Evolutionary conservation across 2,329 filamentous ascomycete species (phyloP), one percentile per base, ranked within the genome.

Genomic region (Fusarium verticillioides): DNA sequence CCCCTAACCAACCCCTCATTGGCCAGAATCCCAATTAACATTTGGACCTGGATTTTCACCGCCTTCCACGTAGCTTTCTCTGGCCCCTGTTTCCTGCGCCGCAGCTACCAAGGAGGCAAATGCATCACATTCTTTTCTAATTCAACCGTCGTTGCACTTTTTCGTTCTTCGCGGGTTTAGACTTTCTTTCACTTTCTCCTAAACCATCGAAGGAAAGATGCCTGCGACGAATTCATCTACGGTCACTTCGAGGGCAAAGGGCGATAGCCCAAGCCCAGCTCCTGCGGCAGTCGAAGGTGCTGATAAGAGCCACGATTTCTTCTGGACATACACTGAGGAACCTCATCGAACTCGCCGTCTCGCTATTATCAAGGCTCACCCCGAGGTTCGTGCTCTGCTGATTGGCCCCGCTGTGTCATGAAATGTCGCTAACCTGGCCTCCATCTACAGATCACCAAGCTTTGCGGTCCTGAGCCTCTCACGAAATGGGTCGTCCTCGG

Each of bases 321-420:
- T 97, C 85, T 98, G 97, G 96, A 97, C 96, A 44, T 98, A 99
- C 81, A 98, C 96, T 15, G 96, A 99, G 83, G 96, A 99, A 84
- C 96, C 96, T 70, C 96, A 99, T 84, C 91, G 95, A 76, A 96
- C 96, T 37, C 88, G 96, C 77, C 90, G 96, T 64, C 90, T 96
- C 77, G 94, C 95, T 70, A 99, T 99, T 78, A 98, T 99, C 84
- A 98, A 98, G 86, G 95, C 96, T 62, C 96, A 99, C 81, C 96
- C 96, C 52, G 96, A 99, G 89, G 95, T 96, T 85, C 26, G 81
- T 73, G 32, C 49, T 58, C 34, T 57, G 26, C 50, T 60, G 56
- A 64, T 70, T 37, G 57, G 64, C 21, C 21, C 43, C 49, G 26
- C 46, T 39, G 37, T 23, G 26, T 58, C 40, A 32, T 40, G 19